Evolutionary conservation across 805 yeast genomes (phyloP).

Genomic region (Ogataea kodamae): DNA sequence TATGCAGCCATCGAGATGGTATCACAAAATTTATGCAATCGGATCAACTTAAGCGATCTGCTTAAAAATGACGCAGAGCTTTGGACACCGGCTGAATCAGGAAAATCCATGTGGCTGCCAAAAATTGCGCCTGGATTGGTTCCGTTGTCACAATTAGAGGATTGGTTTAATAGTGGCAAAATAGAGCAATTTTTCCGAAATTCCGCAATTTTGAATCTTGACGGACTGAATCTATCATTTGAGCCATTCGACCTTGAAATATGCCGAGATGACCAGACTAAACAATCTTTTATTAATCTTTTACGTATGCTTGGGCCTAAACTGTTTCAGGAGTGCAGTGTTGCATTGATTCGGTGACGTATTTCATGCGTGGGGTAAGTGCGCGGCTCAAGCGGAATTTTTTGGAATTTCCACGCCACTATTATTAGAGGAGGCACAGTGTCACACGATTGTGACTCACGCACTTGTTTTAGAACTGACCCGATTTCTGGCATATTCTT

Average conservation of each 20-base stretch:
- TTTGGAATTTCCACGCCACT: slow-evolving; percentile 4
- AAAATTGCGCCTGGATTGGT: slow-evolving; percentile 48
- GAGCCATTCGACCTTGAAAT: slow-evolving; percentile 6
- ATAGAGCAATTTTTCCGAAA: slow-evolving; percentile 10
- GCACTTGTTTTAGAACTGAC: slow-evolving; percentile 5
- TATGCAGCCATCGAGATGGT: slow-evolving; percentile 13
- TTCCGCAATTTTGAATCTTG: slow-evolving; percentile 5
- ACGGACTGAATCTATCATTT: not conserved
- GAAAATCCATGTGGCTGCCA: slow-evolving; percentile 31
- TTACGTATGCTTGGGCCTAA: slow-evolving; percentile 44
- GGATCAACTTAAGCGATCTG: no score
- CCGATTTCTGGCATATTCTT: no score
- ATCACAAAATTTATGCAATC: no score
- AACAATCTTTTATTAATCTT: slow-evolving; percentile 37
- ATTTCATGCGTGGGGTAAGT: slow-evolving; percentile 8
- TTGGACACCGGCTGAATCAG: slow-evolving; percentile 9
- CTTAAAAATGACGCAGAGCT: slow-evolving; percentile 17
- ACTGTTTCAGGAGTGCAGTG: slow-evolving; percentile 26
- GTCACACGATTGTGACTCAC: slow-evolving; percentile 7
- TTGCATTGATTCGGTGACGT: slow-evolving; percentile 18
- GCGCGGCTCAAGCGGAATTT: slow-evolving; percentile 9
- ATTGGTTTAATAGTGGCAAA: slow-evolving; percentile 32
- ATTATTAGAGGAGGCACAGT: slow-evolving; percentile 4
- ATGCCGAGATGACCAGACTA: slow-evolving; percentile 13
- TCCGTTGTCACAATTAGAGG: slow-evolving; percentile 44